Conservation (phyloP, 1,139 yeast genomes). For the Schwanniomyces etchellsii region DNA sequence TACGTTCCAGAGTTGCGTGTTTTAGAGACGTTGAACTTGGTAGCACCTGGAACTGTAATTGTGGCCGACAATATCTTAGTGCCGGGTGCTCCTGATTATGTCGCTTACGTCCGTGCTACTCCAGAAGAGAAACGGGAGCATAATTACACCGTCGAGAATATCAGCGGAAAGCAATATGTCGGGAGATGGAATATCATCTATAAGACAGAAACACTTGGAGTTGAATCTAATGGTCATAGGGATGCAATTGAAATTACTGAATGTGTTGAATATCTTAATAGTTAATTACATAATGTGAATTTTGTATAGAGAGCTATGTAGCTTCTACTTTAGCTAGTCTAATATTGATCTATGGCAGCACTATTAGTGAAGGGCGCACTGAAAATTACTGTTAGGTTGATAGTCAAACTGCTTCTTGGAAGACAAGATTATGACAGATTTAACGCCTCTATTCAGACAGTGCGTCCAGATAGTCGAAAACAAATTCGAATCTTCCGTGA, state of each 20-base stretch:
- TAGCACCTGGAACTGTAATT: slow-evolving; percentile 35
- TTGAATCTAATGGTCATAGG: slow-evolving; percentile 26
- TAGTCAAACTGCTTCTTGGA: too few species aligned
- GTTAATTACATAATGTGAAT: too few species aligned
- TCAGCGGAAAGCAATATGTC: slow-evolving; percentile 20
- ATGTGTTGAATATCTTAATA: too few species aligned
- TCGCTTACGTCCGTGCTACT: slow-evolving; percentile 40
- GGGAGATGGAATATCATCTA: slow-evolving; percentile 44
- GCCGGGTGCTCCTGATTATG: slow-evolving; percentile 39
- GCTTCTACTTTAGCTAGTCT: too few species aligned
- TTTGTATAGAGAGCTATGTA: too few species aligned
- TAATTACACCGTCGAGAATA: slow-evolving; percentile 19
- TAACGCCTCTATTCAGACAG: slow-evolving; percentile 46
- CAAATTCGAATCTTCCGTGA: slow-evolving; percentile 14
- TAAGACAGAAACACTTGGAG: slow-evolving; percentile 21
- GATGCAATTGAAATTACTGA: slow-evolving; percentile 30
- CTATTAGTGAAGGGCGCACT: too few species aligned
- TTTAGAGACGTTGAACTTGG: slow-evolving; percentile 32
- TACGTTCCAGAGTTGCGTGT: slow-evolving; percentile 41
- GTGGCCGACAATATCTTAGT: slow-evolving; percentile 33
- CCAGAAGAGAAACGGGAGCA: slow-evolving; percentile 31
- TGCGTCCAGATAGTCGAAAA: slow-evolving; percentile 40
- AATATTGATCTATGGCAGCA: too few species aligned
- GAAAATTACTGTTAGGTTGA: too few species aligned
- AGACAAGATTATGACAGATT: slow-evolving; percentile 37